A percentile compares a stretch with the other conserved stretches of the same genome.
phyloP scores from a whole-genome alignment of 306 rosid genomes.

The Mimosa pudica region DNA sequence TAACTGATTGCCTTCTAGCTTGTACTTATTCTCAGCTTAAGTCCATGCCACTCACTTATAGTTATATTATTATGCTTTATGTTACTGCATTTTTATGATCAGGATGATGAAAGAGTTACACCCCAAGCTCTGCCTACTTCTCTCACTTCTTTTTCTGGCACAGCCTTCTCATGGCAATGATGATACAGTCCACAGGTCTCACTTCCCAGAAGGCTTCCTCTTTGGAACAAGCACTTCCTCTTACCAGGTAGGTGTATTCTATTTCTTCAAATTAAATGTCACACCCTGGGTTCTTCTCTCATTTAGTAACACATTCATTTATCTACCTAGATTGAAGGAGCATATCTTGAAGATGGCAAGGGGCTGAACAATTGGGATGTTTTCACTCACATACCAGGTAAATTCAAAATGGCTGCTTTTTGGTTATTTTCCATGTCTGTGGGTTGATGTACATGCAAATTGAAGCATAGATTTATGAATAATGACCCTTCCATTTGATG shows the following conservation, averaged over 20 bases:
- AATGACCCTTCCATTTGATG: not conserved
- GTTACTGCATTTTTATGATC: not conserved
- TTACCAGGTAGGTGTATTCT: conserved; percentile 46
- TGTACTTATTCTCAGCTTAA: not conserved
- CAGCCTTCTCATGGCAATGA: conserved; percentile 31
- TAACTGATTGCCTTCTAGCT: not conserved
- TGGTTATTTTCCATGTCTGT: not conserved
- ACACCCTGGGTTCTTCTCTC: not conserved
- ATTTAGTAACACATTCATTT: not conserved
- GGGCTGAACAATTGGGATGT: conserved; percentile 63
- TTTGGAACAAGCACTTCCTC: conserved; percentile 68
- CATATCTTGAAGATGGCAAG: conserved; percentile 61
- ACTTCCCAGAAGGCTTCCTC: conserved; percentile 54
- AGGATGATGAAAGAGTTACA: conserved; percentile 10
- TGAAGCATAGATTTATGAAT: not conserved
- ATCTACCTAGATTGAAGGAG: conserved; percentile 60
- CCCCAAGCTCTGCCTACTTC: not conserved
- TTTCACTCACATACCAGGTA: conserved; percentile 58
- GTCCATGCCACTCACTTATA: not conserved
- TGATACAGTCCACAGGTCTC: conserved; percentile 40
- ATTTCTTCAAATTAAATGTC: not conserved
- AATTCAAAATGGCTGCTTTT: not conserved
- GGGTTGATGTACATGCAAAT: not conserved
- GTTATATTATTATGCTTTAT: not conserved
- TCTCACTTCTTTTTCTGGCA: conserved; percentile 26